phyloP scores from a whole-genome alignment of 345 rosid genomes.

The Lumnitzera racemosa region DNA sequence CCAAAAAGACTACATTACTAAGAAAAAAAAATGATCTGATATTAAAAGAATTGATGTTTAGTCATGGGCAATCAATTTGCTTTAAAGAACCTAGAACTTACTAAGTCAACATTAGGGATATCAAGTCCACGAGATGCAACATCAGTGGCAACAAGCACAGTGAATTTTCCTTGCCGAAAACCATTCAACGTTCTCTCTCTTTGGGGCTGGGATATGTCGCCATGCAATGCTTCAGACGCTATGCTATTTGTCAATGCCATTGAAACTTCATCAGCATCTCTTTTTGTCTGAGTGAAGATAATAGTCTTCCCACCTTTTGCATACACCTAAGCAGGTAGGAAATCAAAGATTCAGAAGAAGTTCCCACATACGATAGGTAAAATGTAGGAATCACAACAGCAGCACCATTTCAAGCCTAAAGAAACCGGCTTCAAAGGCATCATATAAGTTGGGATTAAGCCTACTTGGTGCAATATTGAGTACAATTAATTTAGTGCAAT shows the following conservation, averaged over 20 bases:
- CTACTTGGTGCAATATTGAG: no score
- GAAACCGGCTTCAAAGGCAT: no score
- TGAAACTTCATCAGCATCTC: conserved; percentile 97
- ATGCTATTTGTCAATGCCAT: conserved; percentile 68
- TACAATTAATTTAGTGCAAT: no score
- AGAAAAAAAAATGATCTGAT: no score
- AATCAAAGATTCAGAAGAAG: neutral
- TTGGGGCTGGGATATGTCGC: conserved; percentile 97
- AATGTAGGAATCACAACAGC: no score
- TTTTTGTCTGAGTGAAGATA: conserved; percentile 87
- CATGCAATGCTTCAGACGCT: conserved; percentile 94
- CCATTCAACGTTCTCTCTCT: conserved; percentile 95
- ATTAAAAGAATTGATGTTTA: neutral
- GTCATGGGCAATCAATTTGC: neutral
- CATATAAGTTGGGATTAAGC: no score
- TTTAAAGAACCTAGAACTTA: conserved; percentile 21
- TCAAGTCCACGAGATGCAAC: conserved; percentile 98
- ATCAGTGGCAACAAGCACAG: conserved; percentile 96
- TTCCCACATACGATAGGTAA: no score
- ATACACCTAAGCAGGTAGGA: conserved; percentile 51
- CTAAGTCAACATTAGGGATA: conserved; percentile 93
- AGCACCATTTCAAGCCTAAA: no score
- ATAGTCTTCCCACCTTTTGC: conserved; percentile 98
- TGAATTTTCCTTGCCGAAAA: conserved; percentile 95
- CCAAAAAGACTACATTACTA: no score